phyloP scores from a whole-genome alignment of 179 eudicot species.

The Heliamphora pulchella region DNA sequence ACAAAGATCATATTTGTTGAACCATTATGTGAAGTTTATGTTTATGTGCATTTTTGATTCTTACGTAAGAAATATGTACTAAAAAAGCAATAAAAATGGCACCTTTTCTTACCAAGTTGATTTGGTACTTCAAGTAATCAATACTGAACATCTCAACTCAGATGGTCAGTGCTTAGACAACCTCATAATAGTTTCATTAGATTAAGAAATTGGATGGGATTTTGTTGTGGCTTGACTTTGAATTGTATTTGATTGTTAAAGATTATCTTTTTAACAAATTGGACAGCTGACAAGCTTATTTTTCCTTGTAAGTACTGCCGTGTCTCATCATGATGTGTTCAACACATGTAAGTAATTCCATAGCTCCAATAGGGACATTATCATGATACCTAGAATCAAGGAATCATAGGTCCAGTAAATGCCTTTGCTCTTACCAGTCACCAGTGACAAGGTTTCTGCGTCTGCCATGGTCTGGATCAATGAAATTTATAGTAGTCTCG shows the following conservation, averaged over 20 bases:
- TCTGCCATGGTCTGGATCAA: not conserved
- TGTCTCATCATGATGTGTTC: not conserved
- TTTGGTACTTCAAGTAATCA: not conserved
- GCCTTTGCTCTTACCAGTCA: not conserved
- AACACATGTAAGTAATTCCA: not conserved
- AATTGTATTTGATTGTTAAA: not conserved
- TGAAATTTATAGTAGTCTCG: not conserved
- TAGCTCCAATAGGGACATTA: not conserved
- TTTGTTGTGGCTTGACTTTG: not conserved
- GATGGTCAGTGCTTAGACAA: not conserved
- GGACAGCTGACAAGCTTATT: not conserved
- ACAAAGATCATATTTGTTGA: too few species aligned
- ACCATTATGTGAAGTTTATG: too few species aligned
- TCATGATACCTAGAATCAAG: not conserved
- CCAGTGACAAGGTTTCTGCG: not conserved
- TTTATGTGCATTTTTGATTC: too few species aligned
- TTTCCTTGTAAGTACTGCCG: not conserved
- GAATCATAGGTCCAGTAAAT: not conserved
- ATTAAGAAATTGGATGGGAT: not conserved
- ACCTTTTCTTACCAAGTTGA: not conserved
- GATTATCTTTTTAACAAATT: not conserved
- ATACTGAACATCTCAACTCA: not conserved
- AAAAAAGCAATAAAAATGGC: too few species aligned
- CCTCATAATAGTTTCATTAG: not conserved
- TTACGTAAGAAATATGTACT: too few species aligned